Base-by-base conservation (phyloP, 768 basidiomycete species). In the Coprinopsis sp. region DNA sequence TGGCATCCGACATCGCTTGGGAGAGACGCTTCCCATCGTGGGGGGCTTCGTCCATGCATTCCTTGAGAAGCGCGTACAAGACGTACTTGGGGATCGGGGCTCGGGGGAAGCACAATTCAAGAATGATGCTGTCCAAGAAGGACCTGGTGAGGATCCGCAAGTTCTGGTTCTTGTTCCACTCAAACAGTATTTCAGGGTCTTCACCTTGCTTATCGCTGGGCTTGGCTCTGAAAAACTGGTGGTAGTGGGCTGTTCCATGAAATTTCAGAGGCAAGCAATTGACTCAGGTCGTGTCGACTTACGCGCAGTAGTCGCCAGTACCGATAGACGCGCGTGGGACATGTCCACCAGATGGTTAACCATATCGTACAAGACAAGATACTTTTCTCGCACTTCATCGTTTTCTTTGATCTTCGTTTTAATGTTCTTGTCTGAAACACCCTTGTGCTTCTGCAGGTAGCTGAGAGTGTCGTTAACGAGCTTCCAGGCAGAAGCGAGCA, bases 401-500 rank as follows among this genome's bases (percentile, higher is more conserved):
- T 85, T 70, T 11, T 63, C 68, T 60, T 72, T 70, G n/a, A 90
- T 69, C 50, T 79, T 74, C 2, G 54, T 51, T 46, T 79, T 78
- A 47, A 80, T 66, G 25, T 67, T 71, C 23, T 62, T 56, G 47
- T 89, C 82, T 6, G 70, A 63, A 14, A 87, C 52, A 25, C 82
- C 83, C 11, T n/a, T n/a, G n/a, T 69, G 65, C 14, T 73, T 64
- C n/a, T 72, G 67, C 37, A 91, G 66, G 22, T 76, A 69, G 42
- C 71, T 71, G 44, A 91, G 66, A 25, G 70, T 69, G 47, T 82
- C 72, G 3, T 72, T 62, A n/a, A 87, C 79, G 38, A 91, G 66
- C 52, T 76, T 86, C 90, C 90, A 92, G 1, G 79, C 84, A 13
- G 87, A 80, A n/a, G 88, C 84, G 27, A 91, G 71, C 76, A 86